These are phyloP conservation scores for Prosopis cineraria DNA, from an alignment of 306 rosid species.

Conservation along the genomic window DNA sequence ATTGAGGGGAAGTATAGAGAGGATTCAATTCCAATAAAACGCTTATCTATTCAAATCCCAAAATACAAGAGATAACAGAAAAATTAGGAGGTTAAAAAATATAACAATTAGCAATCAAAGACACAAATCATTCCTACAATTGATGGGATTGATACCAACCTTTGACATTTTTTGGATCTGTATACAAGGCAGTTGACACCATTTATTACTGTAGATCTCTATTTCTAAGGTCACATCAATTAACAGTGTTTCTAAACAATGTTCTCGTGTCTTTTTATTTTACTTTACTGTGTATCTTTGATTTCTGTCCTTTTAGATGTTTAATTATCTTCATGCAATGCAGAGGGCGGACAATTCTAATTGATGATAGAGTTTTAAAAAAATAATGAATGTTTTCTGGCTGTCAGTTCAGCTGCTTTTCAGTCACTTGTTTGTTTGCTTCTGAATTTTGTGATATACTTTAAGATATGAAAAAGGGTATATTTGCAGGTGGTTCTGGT, in stretches of 20 bases:
- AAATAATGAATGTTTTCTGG: slow-evolving; percentile 6
- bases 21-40: too few relatives aligned
- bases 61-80: too few relatives aligned
- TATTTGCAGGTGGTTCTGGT: slow-evolving; percentile 87
- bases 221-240: not conserved
- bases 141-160: not conserved
- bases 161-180: not conserved
- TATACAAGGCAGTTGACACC: too few relatives aligned
- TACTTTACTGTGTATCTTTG: not conserved
- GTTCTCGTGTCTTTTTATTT: not conserved
- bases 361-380: not conserved
- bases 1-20: too few relatives aligned
- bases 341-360: not conserved
- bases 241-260: not conserved
- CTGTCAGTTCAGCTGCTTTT: slow-evolving; percentile 4
- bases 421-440: slow-evolving; percentile 7
- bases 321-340: not conserved
- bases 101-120: not conserved
- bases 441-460: slow-evolving; percentile 14
- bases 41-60: too few relatives aligned
- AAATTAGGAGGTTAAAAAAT: not conserved
- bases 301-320: not conserved
- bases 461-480: slow-evolving; percentile 4
- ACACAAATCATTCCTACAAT: not conserved
- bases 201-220: not conserved